Evolutionary conservation across 148 eudicot genomes (phyloP).

Genomic region (Diospyros kaki): DNA sequence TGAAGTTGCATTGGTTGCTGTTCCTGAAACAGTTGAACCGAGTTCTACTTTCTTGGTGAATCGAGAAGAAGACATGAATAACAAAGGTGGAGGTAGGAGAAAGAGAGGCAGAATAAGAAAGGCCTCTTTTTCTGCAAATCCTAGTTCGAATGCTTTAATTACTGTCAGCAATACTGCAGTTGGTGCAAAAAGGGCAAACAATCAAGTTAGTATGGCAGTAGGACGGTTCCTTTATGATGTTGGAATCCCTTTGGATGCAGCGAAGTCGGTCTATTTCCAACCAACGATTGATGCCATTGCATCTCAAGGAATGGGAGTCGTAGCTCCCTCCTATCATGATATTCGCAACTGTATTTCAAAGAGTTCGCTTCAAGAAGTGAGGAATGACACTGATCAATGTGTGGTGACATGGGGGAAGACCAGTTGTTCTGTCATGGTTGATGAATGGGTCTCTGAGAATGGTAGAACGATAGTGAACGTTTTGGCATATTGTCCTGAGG

Average conservation of each 20-base stretch:
- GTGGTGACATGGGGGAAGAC: slow-evolving; percentile 56
- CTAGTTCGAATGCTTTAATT: slow-evolving; percentile 13
- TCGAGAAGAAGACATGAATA: slow-evolving; percentile 38
- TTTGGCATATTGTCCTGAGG: slow-evolving; percentile 66
- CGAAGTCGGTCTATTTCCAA: slow-evolving; percentile 77
- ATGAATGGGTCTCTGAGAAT: slow-evolving; percentile 55
- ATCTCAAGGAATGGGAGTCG: slow-evolving; percentile 53
- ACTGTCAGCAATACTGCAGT: slow-evolving; percentile 12
- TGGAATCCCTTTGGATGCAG: slow-evolving; percentile 72
- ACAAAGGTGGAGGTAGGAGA: slow-evolving; percentile 40
- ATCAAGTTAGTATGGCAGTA: slow-evolving; percentile 58
- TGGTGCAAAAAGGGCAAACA: slow-evolving; percentile 33
- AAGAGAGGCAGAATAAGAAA: slow-evolving; percentile 63
- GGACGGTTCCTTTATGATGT: slow-evolving; percentile 78
- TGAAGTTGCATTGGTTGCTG: slow-evolving; percentile 41
- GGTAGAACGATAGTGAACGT: slow-evolving; percentile 52
- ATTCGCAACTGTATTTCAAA: slow-evolving; percentile 72
- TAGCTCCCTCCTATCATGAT: slow-evolving; percentile 72
- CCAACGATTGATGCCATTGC: slow-evolving; percentile 90
- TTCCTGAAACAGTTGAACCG: slow-evolving; percentile 41
- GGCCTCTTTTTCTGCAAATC: slow-evolving; percentile 19
- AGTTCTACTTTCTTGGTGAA: slow-evolving; percentile 27
- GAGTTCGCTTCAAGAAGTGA: slow-evolving; percentile 71
- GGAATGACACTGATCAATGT: slow-evolving; percentile 53
- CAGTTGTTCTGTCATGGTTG: slow-evolving; percentile 79